Conservation (phyloP, 1,139 yeast species). For the Spencermartinsiella ligniputridi region DNA sequence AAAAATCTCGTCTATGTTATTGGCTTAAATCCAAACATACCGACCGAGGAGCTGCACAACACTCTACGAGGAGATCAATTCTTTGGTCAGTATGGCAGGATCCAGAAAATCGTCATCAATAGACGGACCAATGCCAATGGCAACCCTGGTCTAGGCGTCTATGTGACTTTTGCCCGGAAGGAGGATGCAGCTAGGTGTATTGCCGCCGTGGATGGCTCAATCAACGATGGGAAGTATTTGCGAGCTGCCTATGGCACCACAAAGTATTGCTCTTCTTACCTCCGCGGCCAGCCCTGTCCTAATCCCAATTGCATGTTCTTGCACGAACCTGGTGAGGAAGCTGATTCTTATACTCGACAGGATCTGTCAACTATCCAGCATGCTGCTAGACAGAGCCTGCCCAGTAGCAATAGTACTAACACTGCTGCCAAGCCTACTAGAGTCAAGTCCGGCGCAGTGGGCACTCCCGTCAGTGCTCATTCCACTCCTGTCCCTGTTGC, state of each 20-base stretch:
- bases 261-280: constrained; percentile 91
- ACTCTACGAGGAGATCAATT: constrained; percentile 85
- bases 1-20: constrained; percentile 96
- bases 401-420: background rate
- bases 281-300: constrained; percentile 94
- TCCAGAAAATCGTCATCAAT: constrained; percentile 89
- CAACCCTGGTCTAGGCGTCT: constrained; percentile 85
- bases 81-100: constrained; percentile 97
- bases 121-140: constrained; percentile 51
- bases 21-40: constrained; percentile 87
- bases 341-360: constrained; percentile 92
- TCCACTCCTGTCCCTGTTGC: constrained; percentile 10
- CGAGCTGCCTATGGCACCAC: constrained; percentile 99
- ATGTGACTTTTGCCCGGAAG: constrained; percentile 86
- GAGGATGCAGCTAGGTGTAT: constrained; percentile 95
- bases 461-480: background rate
- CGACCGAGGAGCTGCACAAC: constrained; percentile 83
- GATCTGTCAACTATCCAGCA: constrained; percentile 79
- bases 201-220: constrained; percentile 88
- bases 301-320: constrained; percentile 98
- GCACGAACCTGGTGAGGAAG: constrained; percentile 99
- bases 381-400: constrained; percentile 23
- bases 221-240: constrained; percentile 78
- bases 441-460: background rate
- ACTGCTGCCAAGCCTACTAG: background rate